A percentile compares a stretch with the other conserved stretches of the same genome.
Evolutionary conservation across 176 grass and related monocot genomes (phyloP).

Genomic region (Puccinellia tenuiflora): DNA sequence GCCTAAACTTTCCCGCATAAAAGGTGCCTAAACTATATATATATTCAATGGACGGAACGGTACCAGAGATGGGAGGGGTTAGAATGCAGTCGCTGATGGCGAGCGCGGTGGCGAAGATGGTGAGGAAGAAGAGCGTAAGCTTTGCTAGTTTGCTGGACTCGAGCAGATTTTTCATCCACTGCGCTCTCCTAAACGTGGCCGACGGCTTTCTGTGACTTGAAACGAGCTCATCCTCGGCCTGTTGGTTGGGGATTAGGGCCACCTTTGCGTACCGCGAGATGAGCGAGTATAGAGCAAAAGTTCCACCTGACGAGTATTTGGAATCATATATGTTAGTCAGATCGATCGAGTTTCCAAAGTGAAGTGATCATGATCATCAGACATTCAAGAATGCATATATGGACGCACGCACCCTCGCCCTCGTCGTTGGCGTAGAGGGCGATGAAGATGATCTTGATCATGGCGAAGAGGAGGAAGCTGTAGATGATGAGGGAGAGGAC

Average conservation of each 20-base stretch:
- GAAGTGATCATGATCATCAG: no score
- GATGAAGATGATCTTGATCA: not conserved
- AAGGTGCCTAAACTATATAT: no score
- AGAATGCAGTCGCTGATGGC: slow-evolving; percentile 67
- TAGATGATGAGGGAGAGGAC: not conserved
- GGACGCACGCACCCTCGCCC: no score
- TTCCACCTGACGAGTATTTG: no score
- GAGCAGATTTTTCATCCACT: slow-evolving; percentile 47
- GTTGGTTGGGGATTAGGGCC: not conserved
- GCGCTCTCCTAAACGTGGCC: slow-evolving; percentile 20
- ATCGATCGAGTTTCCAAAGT: no score
- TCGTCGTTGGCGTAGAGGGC: not conserved
- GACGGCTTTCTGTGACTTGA: slow-evolving; percentile 12
- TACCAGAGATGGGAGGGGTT: slow-evolving; percentile 63
- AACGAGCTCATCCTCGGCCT: slow-evolving; percentile 1
- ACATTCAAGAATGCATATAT: no score
- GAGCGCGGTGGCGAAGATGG: slow-evolving; percentile 56
- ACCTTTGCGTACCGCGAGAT: not conserved
- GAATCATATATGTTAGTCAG: no score
- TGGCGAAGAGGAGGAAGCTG: not conserved
- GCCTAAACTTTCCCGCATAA: no score
- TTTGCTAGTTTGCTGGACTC: slow-evolving; percentile 22
- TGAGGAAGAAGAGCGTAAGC: slow-evolving; percentile 43
- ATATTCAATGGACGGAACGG: not conserved
- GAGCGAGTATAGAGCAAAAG: not conserved